phyloP scores from a whole-genome alignment of 495 filamentous ascomycete genomes.

The Annulohypoxylon maeteangense region DNA sequence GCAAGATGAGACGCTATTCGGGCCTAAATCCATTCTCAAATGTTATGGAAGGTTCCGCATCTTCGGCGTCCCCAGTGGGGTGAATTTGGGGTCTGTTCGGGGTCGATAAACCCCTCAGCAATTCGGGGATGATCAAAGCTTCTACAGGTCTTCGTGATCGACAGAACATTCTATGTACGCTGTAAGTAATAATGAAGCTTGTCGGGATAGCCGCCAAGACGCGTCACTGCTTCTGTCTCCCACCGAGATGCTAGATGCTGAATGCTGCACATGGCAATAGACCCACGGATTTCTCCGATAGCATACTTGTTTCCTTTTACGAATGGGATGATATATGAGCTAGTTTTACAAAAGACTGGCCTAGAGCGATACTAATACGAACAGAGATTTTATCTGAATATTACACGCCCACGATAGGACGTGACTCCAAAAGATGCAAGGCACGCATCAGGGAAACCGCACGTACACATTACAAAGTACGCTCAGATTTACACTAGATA shows the following conservation, averaged over 20 bases:
- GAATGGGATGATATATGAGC: not conserved
- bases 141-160: conserved; percentile 14
- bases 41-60: not conserved
- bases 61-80: conserved; percentile 5
- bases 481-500: conserved; percentile 1
- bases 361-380: not conserved
- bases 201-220: not conserved
- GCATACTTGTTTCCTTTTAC: not conserved
- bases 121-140: not conserved
- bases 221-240: conserved; percentile 7
- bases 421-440: conserved; percentile 2
- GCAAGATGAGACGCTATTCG: not conserved
- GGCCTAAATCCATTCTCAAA: not conserved
- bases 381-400: not conserved
- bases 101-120: conserved; percentile 3
- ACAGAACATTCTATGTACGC: conserved; percentile 15
- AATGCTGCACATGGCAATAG: not conserved
- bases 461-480: not conserved
- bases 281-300: conserved; percentile 3
- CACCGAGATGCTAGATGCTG: not conserved
- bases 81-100: not conserved
- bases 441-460: conserved; percentile 1
- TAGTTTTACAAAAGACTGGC: not conserved
- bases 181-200: conserved; percentile 1
- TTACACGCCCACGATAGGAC: conserved; percentile 1